These are phyloP conservation scores for Spencermartinsiella europaea DNA, from an alignment of 805 yeast genomes.

Conservation along the genomic window DNA sequence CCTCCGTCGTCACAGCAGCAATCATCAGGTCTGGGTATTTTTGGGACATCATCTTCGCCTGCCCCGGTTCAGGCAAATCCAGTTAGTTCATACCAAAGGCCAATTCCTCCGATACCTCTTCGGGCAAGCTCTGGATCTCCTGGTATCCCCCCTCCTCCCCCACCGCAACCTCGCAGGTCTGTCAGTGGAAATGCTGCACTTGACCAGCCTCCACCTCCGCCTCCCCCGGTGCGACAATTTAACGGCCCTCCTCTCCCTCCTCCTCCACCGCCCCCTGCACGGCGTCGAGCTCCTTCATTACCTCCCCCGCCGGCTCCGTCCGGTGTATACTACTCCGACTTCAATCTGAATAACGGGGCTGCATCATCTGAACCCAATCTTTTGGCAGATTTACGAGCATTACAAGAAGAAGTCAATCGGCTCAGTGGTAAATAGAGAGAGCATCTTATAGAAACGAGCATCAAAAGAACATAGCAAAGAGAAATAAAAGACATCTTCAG, in stretches of 20 bases:
- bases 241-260: conserved; percentile 13
- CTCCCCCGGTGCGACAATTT: conserved; percentile 5
- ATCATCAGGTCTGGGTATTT: not conserved
- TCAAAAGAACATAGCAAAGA: too few species aligned
- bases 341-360: not conserved
- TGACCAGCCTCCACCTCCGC: conserved; percentile 9
- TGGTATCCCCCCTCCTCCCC: conserved; percentile 17
- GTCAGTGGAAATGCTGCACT: conserved; percentile 2
- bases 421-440: conserved; percentile 26
- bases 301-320: conserved; percentile 26
- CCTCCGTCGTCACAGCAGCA: too few species aligned
- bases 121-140: conserved; percentile 7
- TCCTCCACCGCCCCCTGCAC: conserved; percentile 24
- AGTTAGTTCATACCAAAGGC: not conserved
- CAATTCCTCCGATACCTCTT: conserved; percentile 3
- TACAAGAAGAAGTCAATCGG: conserved; percentile 66
- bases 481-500: too few species aligned
- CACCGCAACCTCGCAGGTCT: conserved; percentile 18
- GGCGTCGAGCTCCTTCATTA: conserved; percentile 30
- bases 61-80: not conserved
- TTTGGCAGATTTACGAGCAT: conserved; percentile 57
- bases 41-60: not conserved
- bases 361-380: conserved; percentile 39
- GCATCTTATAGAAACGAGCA: too few species aligned
- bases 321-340: not conserved